Percentiles rank a stretch among this genome's conserved stretches.
These are phyloP conservation scores for Xylaria longipes DNA, from an alignment of 495 filamentous ascomycete species.

Conservation along the genomic window DNA sequence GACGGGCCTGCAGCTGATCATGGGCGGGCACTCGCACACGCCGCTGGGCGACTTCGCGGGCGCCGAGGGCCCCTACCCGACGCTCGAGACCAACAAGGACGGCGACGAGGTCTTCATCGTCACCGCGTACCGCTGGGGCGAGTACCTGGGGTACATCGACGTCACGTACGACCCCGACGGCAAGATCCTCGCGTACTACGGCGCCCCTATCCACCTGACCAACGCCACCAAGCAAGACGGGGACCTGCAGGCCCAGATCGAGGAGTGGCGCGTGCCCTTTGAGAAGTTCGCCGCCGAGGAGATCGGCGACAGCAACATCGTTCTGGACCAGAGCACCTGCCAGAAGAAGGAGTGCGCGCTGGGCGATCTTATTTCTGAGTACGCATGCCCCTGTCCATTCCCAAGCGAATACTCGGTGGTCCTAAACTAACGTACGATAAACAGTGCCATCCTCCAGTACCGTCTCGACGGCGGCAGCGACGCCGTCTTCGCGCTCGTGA, in stretches of 20 bases:
- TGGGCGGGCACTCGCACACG: conserved; percentile 67
- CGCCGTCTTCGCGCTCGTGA: conserved; percentile 57
- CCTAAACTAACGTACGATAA: not conserved
- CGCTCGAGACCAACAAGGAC: conserved; percentile 59
- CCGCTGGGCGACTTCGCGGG: conserved; percentile 57
- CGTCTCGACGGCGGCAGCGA: conserved; percentile 45
- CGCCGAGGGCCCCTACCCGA: conserved; percentile 61
- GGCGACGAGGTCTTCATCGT: conserved; percentile 69
- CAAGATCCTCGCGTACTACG: conserved; percentile 60
- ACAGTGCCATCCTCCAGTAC: conserved; percentile 61
- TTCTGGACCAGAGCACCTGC: conserved; percentile 60
- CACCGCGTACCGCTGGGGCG: conserved; percentile 64
- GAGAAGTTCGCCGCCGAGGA: conserved; percentile 55
- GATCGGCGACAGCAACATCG: conserved; percentile 53
- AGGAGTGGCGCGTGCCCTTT: conserved; percentile 59
- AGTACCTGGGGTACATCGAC: conserved; percentile 66
- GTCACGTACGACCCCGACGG: conserved; percentile 59
- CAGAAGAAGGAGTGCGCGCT: conserved; percentile 57
- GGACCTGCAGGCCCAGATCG: conserved; percentile 56
- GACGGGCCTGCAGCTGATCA: conserved; percentile 61
- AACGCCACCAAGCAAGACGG: conserved; percentile 60
- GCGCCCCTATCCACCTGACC: conserved; percentile 62
- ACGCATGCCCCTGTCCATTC: conserved; percentile 22
- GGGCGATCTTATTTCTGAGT: conserved; percentile 59
- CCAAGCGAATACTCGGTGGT: no score